Percentiles rank a stretch among this genome's conserved stretches.
phyloP scores from a whole-genome alignment of 2,329 filamentous ascomycete genomes.

The Botrytis tulipae region DNA sequence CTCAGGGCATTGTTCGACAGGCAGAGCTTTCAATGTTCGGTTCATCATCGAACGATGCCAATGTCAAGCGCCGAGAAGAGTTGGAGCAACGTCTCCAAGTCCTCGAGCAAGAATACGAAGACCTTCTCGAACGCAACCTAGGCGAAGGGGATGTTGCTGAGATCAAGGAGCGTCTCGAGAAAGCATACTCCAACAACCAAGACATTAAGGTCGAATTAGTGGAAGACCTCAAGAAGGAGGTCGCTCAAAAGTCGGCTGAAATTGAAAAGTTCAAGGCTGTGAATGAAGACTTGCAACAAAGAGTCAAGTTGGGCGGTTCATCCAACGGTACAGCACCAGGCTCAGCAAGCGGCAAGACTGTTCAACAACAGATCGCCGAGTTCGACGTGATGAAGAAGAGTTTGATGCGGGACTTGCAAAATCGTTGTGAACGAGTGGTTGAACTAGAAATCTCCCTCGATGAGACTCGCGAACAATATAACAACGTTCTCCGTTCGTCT shows the following conservation, averaged over 20 bases:
- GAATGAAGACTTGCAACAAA: slow-evolving; percentile 75
- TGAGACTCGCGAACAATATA: slow-evolving; percentile 97
- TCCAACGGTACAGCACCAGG: slow-evolving; percentile 58
- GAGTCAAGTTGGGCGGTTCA: slow-evolving; percentile 62
- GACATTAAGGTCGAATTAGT: slow-evolving; percentile 71
- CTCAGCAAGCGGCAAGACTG: slow-evolving; percentile 77
- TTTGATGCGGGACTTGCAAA: slow-evolving; percentile 96
- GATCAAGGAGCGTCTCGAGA: slow-evolving; percentile 74
- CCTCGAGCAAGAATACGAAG: slow-evolving; percentile 81
- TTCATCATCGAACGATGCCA: slow-evolving; percentile 59
- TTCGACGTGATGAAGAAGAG: slow-evolving; percentile 99
- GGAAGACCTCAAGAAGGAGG: slow-evolving; percentile 73
- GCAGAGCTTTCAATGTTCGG: slow-evolving; percentile 84
- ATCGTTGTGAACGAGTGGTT: slow-evolving; percentile 95
- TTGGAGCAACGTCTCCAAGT: slow-evolving; percentile 73
- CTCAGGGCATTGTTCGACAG: slow-evolving; percentile 88
- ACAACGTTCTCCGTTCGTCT: slow-evolving; percentile 92
- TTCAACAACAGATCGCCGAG: slow-evolving; percentile 96
- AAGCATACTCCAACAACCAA: slow-evolving; percentile 73
- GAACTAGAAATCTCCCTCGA: slow-evolving; percentile 97
- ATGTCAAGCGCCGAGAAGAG: slow-evolving; percentile 68
- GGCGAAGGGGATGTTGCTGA: slow-evolving; percentile 77
- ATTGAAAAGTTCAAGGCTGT: slow-evolving; percentile 76
- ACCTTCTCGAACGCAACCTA: slow-evolving; percentile 75
- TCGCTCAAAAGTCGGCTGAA: slow-evolving; percentile 76